Percentiles rank a stretch among this genome's conserved stretches.
Evolutionary conservation across 1,284 basidiomycete genomes (phyloP).

Genomic region (Tylopilus sp.): DNA sequence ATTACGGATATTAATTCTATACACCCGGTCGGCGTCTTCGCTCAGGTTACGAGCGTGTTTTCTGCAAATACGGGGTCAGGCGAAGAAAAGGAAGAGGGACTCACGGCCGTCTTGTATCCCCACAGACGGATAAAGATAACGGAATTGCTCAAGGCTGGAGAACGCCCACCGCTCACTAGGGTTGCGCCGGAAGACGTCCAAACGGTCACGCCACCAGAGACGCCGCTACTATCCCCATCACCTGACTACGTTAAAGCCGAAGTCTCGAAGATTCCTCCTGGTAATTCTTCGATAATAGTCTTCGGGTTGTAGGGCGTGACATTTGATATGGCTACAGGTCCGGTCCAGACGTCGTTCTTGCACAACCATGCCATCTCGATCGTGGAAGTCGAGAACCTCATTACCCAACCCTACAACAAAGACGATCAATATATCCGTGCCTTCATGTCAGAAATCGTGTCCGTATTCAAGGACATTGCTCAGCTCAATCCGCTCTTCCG

Average conservation of each 20-base stretch:
- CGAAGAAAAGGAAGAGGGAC: slow-evolving; percentile 74
- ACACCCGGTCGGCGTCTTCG: slow-evolving; percentile 94
- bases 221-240: slow-evolving; percentile 42
- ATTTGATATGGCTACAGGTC: slow-evolving; percentile 36
- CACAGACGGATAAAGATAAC: slow-evolving; percentile 91
- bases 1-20: slow-evolving; percentile 88
- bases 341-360: slow-evolving; percentile 86
- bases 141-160: slow-evolving; percentile 73
- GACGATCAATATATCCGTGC: slow-evolving; percentile 94
- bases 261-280: slow-evolving; percentile 17
- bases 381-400: slow-evolving; percentile 85
- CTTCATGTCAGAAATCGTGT: slow-evolving; percentile 95
- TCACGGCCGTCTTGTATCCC: slow-evolving; percentile 95
- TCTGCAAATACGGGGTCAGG: slow-evolving; percentile 61
- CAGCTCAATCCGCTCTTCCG: slow-evolving; percentile 97
- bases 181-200: slow-evolving; percentile 41
- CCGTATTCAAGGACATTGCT: slow-evolving; percentile 98
- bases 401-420: slow-evolving; percentile 82
- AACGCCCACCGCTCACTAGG: slow-evolving; percentile 47
- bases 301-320: not conserved
- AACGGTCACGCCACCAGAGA: slow-evolving; percentile 50
- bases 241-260: slow-evolving; percentile 29
- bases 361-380: slow-evolving; percentile 88
- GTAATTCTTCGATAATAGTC: slow-evolving; percentile 3
- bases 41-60: slow-evolving; percentile 96